These are phyloP conservation scores for Penicillium bialowiezense DNA, from an alignment of 495 filamentous ascomycete species.

Conservation along the genomic window DNA sequence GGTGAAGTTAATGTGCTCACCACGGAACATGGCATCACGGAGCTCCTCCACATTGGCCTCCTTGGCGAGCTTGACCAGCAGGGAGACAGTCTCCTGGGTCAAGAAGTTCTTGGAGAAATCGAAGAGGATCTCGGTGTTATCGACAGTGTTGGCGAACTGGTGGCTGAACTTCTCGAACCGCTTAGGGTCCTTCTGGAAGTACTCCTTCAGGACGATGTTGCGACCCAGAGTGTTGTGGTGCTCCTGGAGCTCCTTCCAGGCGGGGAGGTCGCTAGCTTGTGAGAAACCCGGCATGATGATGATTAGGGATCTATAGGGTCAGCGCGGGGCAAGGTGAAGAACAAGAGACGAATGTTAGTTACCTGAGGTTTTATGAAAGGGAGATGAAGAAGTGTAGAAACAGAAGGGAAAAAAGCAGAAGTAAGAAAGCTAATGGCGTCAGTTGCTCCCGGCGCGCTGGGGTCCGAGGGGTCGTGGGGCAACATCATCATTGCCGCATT, in stretches of 20 bases:
- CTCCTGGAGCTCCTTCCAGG: constrained; percentile 85
- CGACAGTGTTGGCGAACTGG: constrained; percentile 75
- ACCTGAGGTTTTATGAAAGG: constrained; percentile 9
- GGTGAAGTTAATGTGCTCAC: constrained; percentile 98
- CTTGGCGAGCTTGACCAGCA: constrained; percentile 84
- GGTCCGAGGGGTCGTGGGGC: constrained; percentile 43
- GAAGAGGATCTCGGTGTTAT: constrained; percentile 83
- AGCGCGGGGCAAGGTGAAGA: constrained; percentile 33
- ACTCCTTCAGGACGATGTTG: constrained; percentile 87
- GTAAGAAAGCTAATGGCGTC: constrained; percentile 28
- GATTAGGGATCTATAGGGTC: constrained; percentile 21
- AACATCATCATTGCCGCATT: constrained; percentile 34
- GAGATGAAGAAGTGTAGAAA: constrained; percentile 10
- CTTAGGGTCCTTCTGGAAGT: constrained; percentile 81
- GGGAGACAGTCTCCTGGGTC: constrained; percentile 83
- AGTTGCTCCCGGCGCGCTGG: constrained; percentile 36
- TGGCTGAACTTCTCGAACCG: constrained; percentile 90
- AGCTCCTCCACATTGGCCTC: constrained; percentile 89
- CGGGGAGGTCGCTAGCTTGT: constrained; percentile 74
- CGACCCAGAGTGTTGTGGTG: constrained; percentile 82
- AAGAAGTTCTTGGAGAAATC: constrained; percentile 99
- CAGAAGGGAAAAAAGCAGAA: constrained; percentile 8
- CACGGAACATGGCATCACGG: constrained; percentile 93
- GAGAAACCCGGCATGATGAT: constrained; percentile 57
- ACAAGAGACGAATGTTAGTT: constrained; percentile 5